These are phyloP conservation scores for Penicillium verrucosum DNA, from an alignment of 2,329 filamentous ascomycete species.

Conservation along the genomic window DNA sequence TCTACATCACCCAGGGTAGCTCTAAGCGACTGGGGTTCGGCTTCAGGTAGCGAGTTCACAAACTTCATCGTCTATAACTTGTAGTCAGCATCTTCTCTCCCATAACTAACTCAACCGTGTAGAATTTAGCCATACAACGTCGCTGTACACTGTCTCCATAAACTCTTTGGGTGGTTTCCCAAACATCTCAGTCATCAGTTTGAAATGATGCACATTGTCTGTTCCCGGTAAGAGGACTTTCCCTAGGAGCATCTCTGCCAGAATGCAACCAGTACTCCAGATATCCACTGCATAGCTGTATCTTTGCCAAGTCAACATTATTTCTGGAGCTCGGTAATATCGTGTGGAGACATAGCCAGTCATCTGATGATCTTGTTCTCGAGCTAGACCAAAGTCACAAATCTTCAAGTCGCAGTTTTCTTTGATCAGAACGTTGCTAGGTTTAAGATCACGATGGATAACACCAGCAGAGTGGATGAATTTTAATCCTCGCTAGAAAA, in stretches of 20 bases:
- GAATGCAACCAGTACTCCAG: slow-evolving; percentile 98
- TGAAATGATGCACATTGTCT: slow-evolving; percentile 98
- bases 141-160: slow-evolving; percentile 94
- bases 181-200: slow-evolving; percentile 94
- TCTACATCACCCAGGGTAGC: not conserved
- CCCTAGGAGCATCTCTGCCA: slow-evolving; percentile 96
- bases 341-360: slow-evolving; percentile 96
- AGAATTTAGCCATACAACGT: slow-evolving; percentile 58
- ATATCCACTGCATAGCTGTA: slow-evolving; percentile 98
- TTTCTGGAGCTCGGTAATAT: slow-evolving; percentile 97
- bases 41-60: slow-evolving; percentile 3
- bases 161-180: slow-evolving; percentile 96
- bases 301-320: slow-evolving; percentile 99
- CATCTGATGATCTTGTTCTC: slow-evolving; percentile 98
- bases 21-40: not conserved
- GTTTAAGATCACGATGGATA: slow-evolving; percentile 71
- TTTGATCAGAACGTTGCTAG: slow-evolving; percentile 97
- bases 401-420: slow-evolving; percentile 99
- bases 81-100: not conserved
- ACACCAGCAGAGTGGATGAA: slow-evolving; percentile 97
- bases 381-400: slow-evolving; percentile 93
- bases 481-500: slow-evolving; percentile 78
- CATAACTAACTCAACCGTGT: too few relatives aligned
- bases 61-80: slow-evolving; percentile 1
- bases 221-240: slow-evolving; percentile 97